These are phyloP conservation scores for Sporothrix euskadiensis DNA, from an alignment of 2,329 filamentous ascomycete genomes.

Conservation along the genomic window DNA sequence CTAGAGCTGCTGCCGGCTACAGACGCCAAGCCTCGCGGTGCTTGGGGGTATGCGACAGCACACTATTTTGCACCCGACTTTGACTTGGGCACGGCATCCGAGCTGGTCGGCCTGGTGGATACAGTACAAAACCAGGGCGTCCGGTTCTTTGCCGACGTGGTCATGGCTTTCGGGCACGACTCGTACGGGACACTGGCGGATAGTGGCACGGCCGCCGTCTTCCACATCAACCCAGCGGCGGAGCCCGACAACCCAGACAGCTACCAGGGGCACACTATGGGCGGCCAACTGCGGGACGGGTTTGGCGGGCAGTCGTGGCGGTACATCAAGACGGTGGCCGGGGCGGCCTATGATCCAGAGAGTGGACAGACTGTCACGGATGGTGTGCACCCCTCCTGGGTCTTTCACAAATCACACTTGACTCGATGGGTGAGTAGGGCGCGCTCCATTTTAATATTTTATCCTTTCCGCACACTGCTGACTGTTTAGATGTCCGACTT, in stretches of 20 bases:
- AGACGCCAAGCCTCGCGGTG: constrained; percentile 33
- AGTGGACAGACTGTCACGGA: constrained; percentile 20
- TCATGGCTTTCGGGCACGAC: constrained; percentile 36
- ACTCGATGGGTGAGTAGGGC: constrained; percentile 28
- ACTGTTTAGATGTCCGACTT: constrained; percentile 34
- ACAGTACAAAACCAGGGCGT: constrained; percentile 30
- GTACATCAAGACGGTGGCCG: constrained; percentile 28
- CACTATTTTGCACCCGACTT: constrained; percentile 35
- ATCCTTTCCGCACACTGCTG: neutral
- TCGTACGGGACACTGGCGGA: constrained; percentile 27
- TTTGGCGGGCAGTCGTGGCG: constrained; percentile 34
- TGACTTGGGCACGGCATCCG: constrained; percentile 33
- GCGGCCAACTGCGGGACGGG: constrained; percentile 30
- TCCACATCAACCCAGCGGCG: constrained; percentile 33
- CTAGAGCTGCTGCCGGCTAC: constrained; percentile 35
- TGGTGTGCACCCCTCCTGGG: constrained; percentile 31
- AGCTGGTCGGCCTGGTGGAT: constrained; percentile 31
- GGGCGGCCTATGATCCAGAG: constrained; percentile 32
- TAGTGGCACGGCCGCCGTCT: constrained; percentile 31
- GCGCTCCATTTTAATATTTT: neutral
- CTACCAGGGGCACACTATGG: constrained; percentile 33
- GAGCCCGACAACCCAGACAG: constrained; percentile 35
- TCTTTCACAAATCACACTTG: constrained; percentile 34
- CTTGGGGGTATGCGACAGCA: constrained; percentile 36
- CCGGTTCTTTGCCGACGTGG: constrained; percentile 35